A percentile compares a stretch with the other conserved stretches of the same genome.
Evolutionary conservation across 345 rosid species (phyloP).

Genomic region (Gynandropsis gynandra): DNA sequence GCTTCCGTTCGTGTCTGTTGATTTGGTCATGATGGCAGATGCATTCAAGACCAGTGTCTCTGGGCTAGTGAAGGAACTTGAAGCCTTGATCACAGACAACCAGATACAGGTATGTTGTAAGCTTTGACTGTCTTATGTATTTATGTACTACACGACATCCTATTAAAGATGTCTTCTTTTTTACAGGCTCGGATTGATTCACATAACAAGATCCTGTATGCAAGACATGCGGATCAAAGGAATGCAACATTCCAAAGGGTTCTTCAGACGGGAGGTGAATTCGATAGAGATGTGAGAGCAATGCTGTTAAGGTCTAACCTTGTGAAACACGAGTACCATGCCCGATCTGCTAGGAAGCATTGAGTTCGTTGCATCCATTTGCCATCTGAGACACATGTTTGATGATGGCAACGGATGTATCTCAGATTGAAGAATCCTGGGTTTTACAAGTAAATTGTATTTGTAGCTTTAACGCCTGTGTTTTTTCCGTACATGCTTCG

Average conservation of each 20-base stretch:
- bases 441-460: background rate
- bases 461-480: too few relatives aligned
- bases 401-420: too few relatives aligned
- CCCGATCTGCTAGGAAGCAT: constrained; percentile 49
- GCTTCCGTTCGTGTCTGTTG: constrained; percentile 96
- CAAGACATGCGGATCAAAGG: constrained; percentile 97
- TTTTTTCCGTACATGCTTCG: too few relatives aligned
- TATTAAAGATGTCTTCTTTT: background rate
- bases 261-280: constrained; percentile 83
- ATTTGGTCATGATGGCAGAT: constrained; percentile 90
- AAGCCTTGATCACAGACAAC: constrained; percentile 80
- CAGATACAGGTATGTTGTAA: constrained; percentile 80
- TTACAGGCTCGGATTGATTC: constrained; percentile 96
- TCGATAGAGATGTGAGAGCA: constrained; percentile 79
- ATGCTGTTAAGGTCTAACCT: constrained; percentile 90
- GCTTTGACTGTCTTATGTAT: too few relatives aligned
- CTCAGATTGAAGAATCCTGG: background rate
- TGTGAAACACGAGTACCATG: constrained; percentile 70
- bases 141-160: too few relatives aligned
- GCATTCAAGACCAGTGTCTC: constrained; percentile 88
- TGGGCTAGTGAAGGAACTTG: constrained; percentile 83
- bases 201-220: constrained; percentile 91
- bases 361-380: constrained; percentile 26
- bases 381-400: background rate
- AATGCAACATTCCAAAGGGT: constrained; percentile 91